Evolutionary conservation across 2,329 filamentous ascomycete genomes (phyloP).

Genomic region (Cordyceps pruinosa): DNA sequence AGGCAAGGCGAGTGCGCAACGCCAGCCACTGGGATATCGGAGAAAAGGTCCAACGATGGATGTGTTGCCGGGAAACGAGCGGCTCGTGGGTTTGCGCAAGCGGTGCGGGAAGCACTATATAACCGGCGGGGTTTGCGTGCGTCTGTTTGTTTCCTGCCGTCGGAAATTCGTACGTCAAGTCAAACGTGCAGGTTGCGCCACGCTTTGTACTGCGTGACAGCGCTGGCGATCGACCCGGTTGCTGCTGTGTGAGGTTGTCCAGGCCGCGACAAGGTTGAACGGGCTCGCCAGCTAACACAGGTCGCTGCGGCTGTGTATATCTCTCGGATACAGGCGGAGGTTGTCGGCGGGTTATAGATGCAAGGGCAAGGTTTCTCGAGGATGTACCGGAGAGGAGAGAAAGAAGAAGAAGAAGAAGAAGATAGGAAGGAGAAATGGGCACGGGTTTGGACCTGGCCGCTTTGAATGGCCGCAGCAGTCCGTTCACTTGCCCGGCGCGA

Average conservation of each 20-base stretch:
- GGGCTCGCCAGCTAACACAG: too few relatives aligned
- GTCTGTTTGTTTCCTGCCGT: not conserved
- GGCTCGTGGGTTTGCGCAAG: not conserved
- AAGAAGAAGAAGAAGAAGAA: not conserved
- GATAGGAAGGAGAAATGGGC: not conserved
- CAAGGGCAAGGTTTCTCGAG: not conserved
- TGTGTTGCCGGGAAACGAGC: not conserved
- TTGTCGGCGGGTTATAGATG: too few relatives aligned
- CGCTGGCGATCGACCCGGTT: not conserved
- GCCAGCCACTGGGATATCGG: not conserved
- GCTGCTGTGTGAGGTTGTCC: too few relatives aligned
- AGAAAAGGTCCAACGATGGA: too few relatives aligned
- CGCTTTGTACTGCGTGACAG: not conserved
- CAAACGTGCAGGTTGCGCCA: not conserved
- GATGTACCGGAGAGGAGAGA: not conserved
- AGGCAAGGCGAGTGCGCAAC: not conserved
- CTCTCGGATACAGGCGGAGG: too few relatives aligned
- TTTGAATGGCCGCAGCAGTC: not conserved
- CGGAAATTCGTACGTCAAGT: not conserved
- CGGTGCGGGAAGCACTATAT: not conserved
- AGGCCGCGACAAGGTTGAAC: too few relatives aligned
- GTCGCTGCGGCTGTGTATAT: too few relatives aligned
- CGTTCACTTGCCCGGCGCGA: not conserved
- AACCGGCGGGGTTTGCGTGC: not conserved
- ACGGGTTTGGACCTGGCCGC: conserved; percentile 7